Base-by-base conservation (phyloP, 768 basidiomycete species). In the Clitopilus passeckerianus region DNA sequence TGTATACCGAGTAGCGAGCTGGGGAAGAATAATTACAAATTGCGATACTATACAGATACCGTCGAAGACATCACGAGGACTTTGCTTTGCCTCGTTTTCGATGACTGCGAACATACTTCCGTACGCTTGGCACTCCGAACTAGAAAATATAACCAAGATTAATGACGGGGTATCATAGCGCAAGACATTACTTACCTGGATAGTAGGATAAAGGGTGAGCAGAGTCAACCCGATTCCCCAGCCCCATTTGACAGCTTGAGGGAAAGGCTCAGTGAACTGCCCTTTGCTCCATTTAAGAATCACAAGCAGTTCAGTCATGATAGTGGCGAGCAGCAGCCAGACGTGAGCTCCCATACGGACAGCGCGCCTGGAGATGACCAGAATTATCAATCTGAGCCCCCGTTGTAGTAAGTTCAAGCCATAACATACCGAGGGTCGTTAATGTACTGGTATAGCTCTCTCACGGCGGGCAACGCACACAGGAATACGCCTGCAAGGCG, bases 311-410 rank as follows among this genome's bases (percentile, higher is more conserved):
- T 94, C 92, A 14, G 93, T 93, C 59, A 85, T 66, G 61, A 93
- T 86, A n/a, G 92, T 94, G 33, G 92, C 91, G 54, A 93, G 82
- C 60, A 94, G 75, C 43, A 94, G 75, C 92, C 92, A 93, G 34
- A 87, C 86, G 67, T 94, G 92, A 64, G 92, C 90, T 1, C 93
- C 92, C 92, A 94, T 93, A 59, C 92, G 82, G 62, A 86, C 86
- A n/a, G 90, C 87, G 64, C 79, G 86, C 66, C 92, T 93, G 66
- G 27, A 58, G 46, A 52, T 52, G 9, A 53, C 33, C 37, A 56
- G 30, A 20, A 46, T 58, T 33, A 61, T 34, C 22, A 46, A 55
- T 56, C 24, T 41, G 55, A 27, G 18, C 9, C 7, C 54, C n/a
- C 15, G 23, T 46, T 56, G 35, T 30, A 23, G 54, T 16, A 50